These are phyloP conservation scores for Backusella tarrabulga DNA, from an alignment of 192 early-diverging fungal species.

Conservation along the genomic window DNA sequence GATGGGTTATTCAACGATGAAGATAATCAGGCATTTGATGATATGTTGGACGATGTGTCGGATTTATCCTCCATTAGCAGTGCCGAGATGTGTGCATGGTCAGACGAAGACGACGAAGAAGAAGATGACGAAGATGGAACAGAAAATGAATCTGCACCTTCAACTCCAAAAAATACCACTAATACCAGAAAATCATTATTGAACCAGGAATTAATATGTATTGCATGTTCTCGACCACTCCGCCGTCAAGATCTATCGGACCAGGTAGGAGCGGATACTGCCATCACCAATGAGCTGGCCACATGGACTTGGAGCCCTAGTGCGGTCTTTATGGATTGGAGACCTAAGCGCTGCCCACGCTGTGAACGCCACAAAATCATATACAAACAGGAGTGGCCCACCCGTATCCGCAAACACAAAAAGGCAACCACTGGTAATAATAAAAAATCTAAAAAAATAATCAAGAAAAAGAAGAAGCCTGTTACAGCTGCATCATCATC, in stretches of 20 bases:
- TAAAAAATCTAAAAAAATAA: not conserved
- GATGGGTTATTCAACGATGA: constrained; percentile 9
- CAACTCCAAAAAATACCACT: not conserved
- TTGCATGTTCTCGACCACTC: constrained; percentile 23
- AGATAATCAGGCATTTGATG: constrained; percentile 9
- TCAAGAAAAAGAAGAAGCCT: not conserved
- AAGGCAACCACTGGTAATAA: not conserved
- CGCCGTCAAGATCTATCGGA: constrained; percentile 12
- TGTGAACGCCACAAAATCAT: constrained; percentile 31
- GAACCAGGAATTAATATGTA: constrained; percentile 22
- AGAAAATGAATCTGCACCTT: not conserved
- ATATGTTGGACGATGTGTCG: constrained; percentile 23
- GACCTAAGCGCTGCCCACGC: constrained; percentile 21
- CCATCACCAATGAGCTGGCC: constrained; percentile 18
- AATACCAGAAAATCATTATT: not conserved
- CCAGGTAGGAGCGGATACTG: not conserved
- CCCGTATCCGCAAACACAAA: constrained; percentile 18
- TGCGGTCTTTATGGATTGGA: constrained; percentile 22
- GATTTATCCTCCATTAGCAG: constrained; percentile 25
- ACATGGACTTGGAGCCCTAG: constrained; percentile 37
- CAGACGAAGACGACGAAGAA: constrained; percentile 9
- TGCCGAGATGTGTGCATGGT: constrained; percentile 14
- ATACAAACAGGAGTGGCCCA: constrained; percentile 31
- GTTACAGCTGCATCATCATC: not conserved
- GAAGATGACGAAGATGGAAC: not conserved